Evolutionary conservation across 331 rosid species (phyloP), one percentile per base, ranked within the genome.

Genomic region (Malus hybrid): DNA sequence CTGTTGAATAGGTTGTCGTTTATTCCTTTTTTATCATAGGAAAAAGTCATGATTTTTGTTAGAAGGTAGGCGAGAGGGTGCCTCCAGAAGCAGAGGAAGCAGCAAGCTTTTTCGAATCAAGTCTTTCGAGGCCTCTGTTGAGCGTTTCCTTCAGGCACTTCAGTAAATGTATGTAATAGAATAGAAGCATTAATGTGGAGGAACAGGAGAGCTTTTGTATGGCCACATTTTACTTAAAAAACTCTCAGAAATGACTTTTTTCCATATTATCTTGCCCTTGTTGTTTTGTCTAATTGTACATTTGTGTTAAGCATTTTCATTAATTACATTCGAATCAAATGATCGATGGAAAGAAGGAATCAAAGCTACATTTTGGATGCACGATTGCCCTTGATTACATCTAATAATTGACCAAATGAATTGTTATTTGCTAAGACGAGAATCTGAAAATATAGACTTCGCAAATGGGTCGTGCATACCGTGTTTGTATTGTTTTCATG

Each of bases 61-160:
- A 78, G 69, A 75, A 81, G 81, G 80, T 87, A 85, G 93, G 80
- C 68, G 79, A 48, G 75, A 82, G 88, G 76, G 88, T 78, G 55
- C 55, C 77, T 73, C 77, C 77, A 73, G 74, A 62, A 79, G 80
- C 87, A 75, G 62, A 80, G 77, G 81, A 86, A 69, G 80, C 84
- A 50, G 80, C 84, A 42, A 42, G 73, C 11, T 63, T 76, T 65
- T 58, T 77, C 55, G 52, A 64, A 60, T 74, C 48, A 62, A 84
- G 83, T 62, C 71, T 70, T 78, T 33, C 75, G 68, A 53, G 68
- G 26, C 82, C 73, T 74, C 58, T 73, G 71, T 72, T 57, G 64
- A 73, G 70, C 76, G 76, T 72, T 75, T 67, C 78, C 91, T 77
- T 52, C 52, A 70, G 73, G 78, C 66, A 24, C 42, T 60, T 73